phyloP scores from a whole-genome alignment of 169 alveolate genomes.

The Plasmodium reichenowi region DNA sequence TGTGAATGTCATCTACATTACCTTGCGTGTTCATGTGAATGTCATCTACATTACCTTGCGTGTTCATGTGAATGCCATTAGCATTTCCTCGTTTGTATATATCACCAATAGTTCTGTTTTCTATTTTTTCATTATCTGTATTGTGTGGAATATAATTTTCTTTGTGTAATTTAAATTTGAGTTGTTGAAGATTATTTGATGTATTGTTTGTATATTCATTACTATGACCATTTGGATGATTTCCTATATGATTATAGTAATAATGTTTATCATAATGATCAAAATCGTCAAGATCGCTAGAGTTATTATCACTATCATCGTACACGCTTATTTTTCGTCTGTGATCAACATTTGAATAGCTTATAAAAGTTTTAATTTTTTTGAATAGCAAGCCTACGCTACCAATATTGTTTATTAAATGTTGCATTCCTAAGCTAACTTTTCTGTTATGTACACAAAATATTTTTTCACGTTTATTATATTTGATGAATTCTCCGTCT shows the following conservation, averaged over 20 bases:
- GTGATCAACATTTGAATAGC: not conserved
- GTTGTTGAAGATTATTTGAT: no score
- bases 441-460: conserved; percentile 43
- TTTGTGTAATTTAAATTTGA: no score
- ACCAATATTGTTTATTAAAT: conserved; percentile 31
- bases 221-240: not conserved
- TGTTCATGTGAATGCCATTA: no score
- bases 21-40: no score
- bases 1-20: no score
- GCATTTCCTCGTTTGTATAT: no score
- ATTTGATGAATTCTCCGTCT: conserved; percentile 56
- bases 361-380: conserved; percentile 5
- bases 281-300: not conserved
- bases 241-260: not conserved
- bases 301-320: not conserved
- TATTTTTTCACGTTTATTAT: conserved; percentile 11
- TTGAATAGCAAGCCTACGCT: conserved; percentile 33
- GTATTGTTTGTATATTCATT: no score
- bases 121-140: no score
- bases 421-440: conserved; percentile 58
- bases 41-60: no score
- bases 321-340: not conserved
- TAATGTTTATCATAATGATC: not conserved
- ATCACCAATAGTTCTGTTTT: no score
- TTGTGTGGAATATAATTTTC: no score